A percentile compares a stretch with the other conserved stretches of the same genome.
Conservation (phyloP, 257 asterid genomes). For the Parsonsia alboflavescens region DNA sequence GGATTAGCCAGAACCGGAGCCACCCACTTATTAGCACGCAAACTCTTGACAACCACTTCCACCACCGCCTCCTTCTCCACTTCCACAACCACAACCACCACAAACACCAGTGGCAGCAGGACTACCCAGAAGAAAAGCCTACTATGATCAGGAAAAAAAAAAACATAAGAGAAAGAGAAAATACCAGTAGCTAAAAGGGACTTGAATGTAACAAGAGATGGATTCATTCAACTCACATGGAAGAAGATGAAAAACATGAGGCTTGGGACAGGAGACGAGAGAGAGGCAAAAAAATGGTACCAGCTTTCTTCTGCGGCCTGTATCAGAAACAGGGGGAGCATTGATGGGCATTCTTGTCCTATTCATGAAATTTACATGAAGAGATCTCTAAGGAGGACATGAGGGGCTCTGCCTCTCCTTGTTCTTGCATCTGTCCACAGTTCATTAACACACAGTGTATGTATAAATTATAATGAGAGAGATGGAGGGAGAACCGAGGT, state of each 20-base stretch:
- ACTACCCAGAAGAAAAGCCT: neutral
- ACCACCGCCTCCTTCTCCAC: neutral
- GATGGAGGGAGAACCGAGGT: slow-evolving; percentile 12
- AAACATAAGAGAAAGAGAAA: neutral
- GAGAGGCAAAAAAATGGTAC: neutral
- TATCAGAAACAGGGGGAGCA: neutral
- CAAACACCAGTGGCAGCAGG: neutral
- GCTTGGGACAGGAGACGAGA: neutral
- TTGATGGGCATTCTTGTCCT: slow-evolving; percentile 28
- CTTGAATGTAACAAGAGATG: neutral
- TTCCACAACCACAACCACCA: neutral
- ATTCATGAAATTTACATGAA: slow-evolving; percentile 19
- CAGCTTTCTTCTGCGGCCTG: slow-evolving; percentile 2
- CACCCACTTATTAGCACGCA: neutral
- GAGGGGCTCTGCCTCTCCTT: slow-evolving; percentile 15
- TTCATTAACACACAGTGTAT: slow-evolving; percentile 12
- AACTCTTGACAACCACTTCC: slow-evolving; percentile 5
- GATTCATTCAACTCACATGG: slow-evolving; percentile 11
- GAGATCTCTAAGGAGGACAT: slow-evolving; percentile 12
- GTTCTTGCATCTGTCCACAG: slow-evolving; percentile 23
- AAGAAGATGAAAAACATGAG: neutral
- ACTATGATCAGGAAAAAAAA: neutral
- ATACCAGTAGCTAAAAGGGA: too few relatives aligned
- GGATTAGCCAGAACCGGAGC: neutral
- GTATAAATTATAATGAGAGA: neutral